Evolutionary conservation across 805 yeast species (phyloP).

Genomic region (Lachancea nothofagi): DNA sequence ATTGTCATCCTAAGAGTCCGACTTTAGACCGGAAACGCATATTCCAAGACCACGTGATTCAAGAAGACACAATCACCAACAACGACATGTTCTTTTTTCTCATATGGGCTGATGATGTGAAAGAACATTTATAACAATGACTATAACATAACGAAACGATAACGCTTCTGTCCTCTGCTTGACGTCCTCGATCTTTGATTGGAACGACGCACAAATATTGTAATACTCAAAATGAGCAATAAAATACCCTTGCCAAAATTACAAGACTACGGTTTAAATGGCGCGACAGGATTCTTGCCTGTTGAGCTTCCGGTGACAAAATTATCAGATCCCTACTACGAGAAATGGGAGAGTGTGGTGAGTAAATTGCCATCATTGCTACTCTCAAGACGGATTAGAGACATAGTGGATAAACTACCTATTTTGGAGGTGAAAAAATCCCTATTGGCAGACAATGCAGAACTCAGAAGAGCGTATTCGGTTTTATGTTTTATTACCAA

Average conservation of each 20-base stretch:
- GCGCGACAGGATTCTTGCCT: constrained; percentile 75
- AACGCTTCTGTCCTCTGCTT: too few species aligned
- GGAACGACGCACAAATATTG: too few species aligned
- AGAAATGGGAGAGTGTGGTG: constrained; percentile 73
- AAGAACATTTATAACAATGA: too few species aligned
- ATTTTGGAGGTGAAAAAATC: constrained; percentile 46
- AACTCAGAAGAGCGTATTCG: constrained; percentile 75
- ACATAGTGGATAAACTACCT: constrained; percentile 61
- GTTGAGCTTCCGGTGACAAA: constrained; percentile 52
- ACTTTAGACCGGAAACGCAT: too few species aligned
- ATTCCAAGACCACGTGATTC: too few species aligned
- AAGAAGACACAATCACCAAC: too few species aligned
- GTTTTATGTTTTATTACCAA: constrained; percentile 75
- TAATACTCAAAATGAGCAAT: constrained; percentile 12
- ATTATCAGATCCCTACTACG: constrained; percentile 57
- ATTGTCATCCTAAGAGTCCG: too few species aligned
- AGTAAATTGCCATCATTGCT: constrained; percentile 66
- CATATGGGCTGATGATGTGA: too few species aligned
- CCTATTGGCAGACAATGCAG: constrained; percentile 35
- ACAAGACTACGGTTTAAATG: constrained; percentile 65
- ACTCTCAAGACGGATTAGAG: constrained; percentile 56
- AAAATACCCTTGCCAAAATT: constrained; percentile 41
- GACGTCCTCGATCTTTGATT: too few species aligned
- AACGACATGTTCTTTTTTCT: too few species aligned
- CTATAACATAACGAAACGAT: too few species aligned